Percentiles rank a stretch among this genome's conserved stretches.
Conservation (phyloP, 768 basidiomycete species). For the Russula brevipes region DNA sequence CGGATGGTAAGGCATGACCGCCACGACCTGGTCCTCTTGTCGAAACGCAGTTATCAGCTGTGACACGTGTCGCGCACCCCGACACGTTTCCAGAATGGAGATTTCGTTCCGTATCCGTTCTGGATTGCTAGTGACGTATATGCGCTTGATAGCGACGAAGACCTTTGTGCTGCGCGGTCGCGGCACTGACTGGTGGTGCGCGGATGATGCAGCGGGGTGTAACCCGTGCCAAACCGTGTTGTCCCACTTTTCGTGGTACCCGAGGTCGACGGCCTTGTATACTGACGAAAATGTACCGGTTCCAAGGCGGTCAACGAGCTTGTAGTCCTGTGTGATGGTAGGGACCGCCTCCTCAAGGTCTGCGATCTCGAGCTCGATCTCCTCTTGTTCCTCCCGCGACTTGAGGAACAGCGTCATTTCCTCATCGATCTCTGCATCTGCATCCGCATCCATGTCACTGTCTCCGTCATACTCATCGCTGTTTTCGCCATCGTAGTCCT, state of each 20-base stretch:
- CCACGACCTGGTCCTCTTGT: conserved; percentile 85
- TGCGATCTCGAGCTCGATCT: conserved; percentile 72
- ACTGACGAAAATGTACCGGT: conserved; percentile 99
- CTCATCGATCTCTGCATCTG: conserved; percentile 49
- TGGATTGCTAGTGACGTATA: conserved; percentile 94
- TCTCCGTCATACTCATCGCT: conserved; percentile 32
- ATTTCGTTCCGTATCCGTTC: conserved; percentile 91
- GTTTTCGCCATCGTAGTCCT: conserved; percentile 24
- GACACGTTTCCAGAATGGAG: conserved; percentile 77
- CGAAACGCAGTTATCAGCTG: conserved; percentile 95
- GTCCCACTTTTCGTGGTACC: conserved; percentile 70
- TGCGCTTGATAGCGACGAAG: conserved; percentile 92
- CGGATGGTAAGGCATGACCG: conserved; percentile 87
- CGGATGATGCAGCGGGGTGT: conserved; percentile 58
- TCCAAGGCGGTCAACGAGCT: conserved; percentile 83
- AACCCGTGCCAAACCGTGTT: conserved; percentile 67
- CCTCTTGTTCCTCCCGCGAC: conserved; percentile 59
- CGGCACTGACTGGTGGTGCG: conserved; percentile 53
- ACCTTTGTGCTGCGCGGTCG: conserved; percentile 46
- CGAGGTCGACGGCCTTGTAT: conserved; percentile 90
- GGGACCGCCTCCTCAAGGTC: conserved; percentile 66
- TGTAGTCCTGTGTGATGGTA: conserved; percentile 61
- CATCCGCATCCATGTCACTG: conserved; percentile 32
- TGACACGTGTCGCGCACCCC: conserved; percentile 81
- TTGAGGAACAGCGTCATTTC: conserved; percentile 54